Evolutionary conservation across 805 yeast species (phyloP), one percentile per base, ranked within the genome.

Genomic region (Pichia thaimueangensis): DNA sequence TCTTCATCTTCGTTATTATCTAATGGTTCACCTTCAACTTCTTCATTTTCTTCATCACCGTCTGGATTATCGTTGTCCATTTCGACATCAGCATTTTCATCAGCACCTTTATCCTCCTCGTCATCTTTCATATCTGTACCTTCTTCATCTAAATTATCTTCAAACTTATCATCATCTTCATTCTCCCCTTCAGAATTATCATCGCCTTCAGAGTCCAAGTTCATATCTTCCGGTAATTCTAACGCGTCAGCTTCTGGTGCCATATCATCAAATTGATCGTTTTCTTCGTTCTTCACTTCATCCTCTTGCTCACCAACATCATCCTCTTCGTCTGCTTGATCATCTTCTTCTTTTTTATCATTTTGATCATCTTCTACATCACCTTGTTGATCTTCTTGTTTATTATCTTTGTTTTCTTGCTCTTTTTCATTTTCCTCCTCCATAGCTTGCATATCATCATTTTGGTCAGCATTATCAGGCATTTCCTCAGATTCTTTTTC

Each of bases 181-280:
- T 41, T 57, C 5, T 54, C 60, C 12, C 43, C 59, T 7, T 48
- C 54, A 6, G 47, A 32, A 64, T 74, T 2, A n/a, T 68, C 76
- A 10, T 80, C 89, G 5, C 73, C 81, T 20, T 76, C 94, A n/a
- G 80, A 80, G 56, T 91, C 97, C 24, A 91, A 67, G 52, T 91
- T 80, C 71, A 91, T 76, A 54, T 89, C 96, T 13, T 93, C 97
- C 0, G 97, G 97, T 23, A 91, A 68, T 19, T 93, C 96, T 50
- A 91, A 67, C 3, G 89, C 80, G 46, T 93, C 97, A 6, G 79
- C 69, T 58, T 93, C 95, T 16, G 89, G 91, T 35, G 82, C 86
- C 45, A 79, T 67, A 15, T 76, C 76, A 35, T 86, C 95, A 39
- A 86, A 59, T 45, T 82, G 78, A 39, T 84, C 84, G 25, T 69